These are phyloP conservation scores for Scheffersomyces lignosus DNA, from an alignment of 805 yeast genomes.

Conservation along the genomic window DNA sequence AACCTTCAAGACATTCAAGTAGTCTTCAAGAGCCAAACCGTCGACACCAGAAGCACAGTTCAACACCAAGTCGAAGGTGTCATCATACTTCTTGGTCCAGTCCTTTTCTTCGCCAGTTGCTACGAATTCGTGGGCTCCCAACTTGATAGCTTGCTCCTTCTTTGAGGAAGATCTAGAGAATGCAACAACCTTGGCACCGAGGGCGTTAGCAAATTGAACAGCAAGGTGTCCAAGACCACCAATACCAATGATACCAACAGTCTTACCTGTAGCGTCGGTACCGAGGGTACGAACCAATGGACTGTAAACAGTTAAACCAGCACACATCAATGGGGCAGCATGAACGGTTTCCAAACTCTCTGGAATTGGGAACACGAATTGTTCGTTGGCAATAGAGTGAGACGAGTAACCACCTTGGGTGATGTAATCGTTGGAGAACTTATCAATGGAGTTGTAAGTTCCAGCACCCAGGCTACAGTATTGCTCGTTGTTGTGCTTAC, in stretches of 20 bases:
- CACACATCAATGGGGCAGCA: conserved; percentile 77
- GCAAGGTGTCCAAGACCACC: conserved; percentile 63
- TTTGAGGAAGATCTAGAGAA: conserved; percentile 52
- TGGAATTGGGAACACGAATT: conserved; percentile 65
- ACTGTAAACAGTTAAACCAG: conserved; percentile 71
- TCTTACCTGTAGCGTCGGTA: conserved; percentile 44
- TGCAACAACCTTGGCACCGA: conserved; percentile 61
- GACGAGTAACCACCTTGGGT: conserved; percentile 72
- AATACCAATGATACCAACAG: conserved; percentile 55
- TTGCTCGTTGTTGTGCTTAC: conserved; percentile 24
- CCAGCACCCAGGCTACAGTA: conserved; percentile 33
- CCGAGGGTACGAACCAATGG: conserved; percentile 53
- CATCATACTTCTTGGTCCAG: conserved; percentile 35
- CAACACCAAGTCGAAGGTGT: conserved; percentile 51
- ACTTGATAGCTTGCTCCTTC: conserved; percentile 45
- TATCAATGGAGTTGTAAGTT: conserved; percentile 24
- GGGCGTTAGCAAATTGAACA: conserved; percentile 54
- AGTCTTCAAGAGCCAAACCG: conserved; percentile 48
- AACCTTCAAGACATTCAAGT: conserved; percentile 52
- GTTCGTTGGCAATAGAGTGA: conserved; percentile 62
- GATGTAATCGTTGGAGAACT: conserved; percentile 44
- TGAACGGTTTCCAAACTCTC: conserved; percentile 41
- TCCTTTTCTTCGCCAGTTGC: conserved; percentile 53
- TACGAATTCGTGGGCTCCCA: conserved; percentile 55
- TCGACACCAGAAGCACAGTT: conserved; percentile 54